Conservation (phyloP, 2,329 filamentous ascomycete species). For the Colletotrichum sp. region DNA sequence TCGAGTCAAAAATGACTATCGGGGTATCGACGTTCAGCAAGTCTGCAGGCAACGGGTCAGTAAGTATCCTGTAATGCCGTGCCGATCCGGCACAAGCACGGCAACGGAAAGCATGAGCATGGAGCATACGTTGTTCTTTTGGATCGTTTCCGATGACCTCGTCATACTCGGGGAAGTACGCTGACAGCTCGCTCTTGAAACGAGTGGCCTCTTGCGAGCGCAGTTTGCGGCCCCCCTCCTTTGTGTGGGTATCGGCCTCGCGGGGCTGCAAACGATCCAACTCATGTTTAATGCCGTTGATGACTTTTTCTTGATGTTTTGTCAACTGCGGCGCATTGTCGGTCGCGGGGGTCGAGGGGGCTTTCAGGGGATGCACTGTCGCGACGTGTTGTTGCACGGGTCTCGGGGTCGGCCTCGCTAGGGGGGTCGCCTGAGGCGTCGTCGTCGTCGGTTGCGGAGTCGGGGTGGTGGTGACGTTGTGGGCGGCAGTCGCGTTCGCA, state of each 20-base stretch:
- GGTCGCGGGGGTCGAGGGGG: slow-evolving; percentile 23
- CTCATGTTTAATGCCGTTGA: slow-evolving; percentile 67
- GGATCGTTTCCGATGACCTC: slow-evolving; percentile 88
- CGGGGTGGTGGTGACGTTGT: slow-evolving; percentile 8
- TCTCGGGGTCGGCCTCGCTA: slow-evolving; percentile 5
- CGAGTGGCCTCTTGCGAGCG: slow-evolving; percentile 85
- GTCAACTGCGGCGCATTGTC: slow-evolving; percentile 36
- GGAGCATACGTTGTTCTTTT: slow-evolving; percentile 72
- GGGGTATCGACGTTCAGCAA: slow-evolving; percentile 74
- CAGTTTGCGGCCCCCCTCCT: slow-evolving; percentile 75
- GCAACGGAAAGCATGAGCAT: background rate
- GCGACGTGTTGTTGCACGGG: slow-evolving; percentile 8
- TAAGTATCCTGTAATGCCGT: background rate
- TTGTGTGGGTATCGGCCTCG: slow-evolving; percentile 44
- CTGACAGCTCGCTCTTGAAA: slow-evolving; percentile 88
- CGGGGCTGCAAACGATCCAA: slow-evolving; percentile 60
- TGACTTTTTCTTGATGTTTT: slow-evolving; percentile 62
- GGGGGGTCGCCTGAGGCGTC: slow-evolving; percentile 4
- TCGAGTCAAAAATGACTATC: slow-evolving; percentile 71
- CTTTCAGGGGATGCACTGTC: slow-evolving; percentile 22
- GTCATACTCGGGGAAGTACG: slow-evolving; percentile 94
- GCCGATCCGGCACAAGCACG: background rate
- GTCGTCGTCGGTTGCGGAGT: slow-evolving; percentile 18
- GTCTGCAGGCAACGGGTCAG: slow-evolving; percentile 55
- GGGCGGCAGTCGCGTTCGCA: background rate